Evolutionary conservation across 2,329 filamentous ascomycete species (phyloP), one percentile per base, ranked within the genome.

Genomic region (Aspergillus sp.): DNA sequence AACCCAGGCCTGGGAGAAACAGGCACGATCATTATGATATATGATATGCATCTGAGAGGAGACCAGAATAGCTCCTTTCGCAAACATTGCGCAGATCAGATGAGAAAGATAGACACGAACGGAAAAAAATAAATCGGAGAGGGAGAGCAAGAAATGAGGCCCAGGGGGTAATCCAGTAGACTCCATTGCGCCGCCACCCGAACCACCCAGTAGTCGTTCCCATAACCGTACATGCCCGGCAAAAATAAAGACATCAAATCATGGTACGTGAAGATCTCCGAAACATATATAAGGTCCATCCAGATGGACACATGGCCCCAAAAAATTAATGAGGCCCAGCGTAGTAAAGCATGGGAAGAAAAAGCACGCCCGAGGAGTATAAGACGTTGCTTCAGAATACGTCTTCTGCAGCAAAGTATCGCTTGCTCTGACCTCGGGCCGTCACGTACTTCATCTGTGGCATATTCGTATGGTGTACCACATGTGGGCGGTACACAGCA

Each of bases 401-500:
- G 65, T 77, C 76, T 64, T 90, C 89, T 3, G 88, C 87, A 3
- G 87, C 85, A 74, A 92, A 92, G 70, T 92, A 92, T 60, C 89
- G 83, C 74, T 91, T 92, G 47, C 86, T 84, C 72, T 87, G 89
- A 70, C 82, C 89, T 68, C 85, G 82, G 2, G 87, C 80, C 68
- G 89, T 86, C 64, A 89, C 86, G 2, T 89, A 88, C 72, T 91
- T 91, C 69, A 90, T 83, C 68, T 91, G 89, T 4, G 89, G 88
- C 52, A 90, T 82, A 51, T 74, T 85, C 17, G 91, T 94, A 74
- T 97, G 93, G 77, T 98, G 94, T 3, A 97, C 93, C 17, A 97
- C 92, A 75, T 97, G 93, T 6, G 93, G 94, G 53, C 92, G 84
- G 74, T 96, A 97, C 17, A 97, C 89, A 5, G 92, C 92, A 76